A percentile compares a stretch with the other conserved stretches of the same genome.
Evolutionary conservation across 495 filamentous ascomycete genomes (phyloP).

Genomic region (Cercophora samala): DNA sequence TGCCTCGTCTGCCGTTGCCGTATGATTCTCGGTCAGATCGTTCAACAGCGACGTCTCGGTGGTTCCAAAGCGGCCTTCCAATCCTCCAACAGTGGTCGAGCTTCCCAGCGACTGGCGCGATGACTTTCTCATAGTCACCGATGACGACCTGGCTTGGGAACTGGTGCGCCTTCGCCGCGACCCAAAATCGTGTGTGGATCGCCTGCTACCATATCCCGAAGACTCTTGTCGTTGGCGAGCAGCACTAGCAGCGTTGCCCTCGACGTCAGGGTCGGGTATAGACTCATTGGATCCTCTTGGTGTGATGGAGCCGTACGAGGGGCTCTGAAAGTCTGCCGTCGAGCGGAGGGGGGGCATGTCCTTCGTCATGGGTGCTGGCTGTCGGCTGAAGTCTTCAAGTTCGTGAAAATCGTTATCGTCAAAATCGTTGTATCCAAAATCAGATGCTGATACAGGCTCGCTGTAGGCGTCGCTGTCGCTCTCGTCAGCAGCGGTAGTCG

Average conservation of each 20-base stretch:
- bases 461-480: conserved; percentile 16
- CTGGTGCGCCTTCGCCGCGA: conserved; percentile 18
- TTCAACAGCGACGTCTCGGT: conserved; percentile 40
- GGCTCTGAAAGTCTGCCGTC: conserved; percentile 54
- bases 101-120: conserved; percentile 40
- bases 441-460: conserved; percentile 15
- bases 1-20: conserved; percentile 17
- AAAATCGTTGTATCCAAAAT: neutral
- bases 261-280: conserved; percentile 17
- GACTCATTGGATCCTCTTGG: conserved; percentile 22
- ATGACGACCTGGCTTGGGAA: conserved; percentile 19
- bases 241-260: conserved; percentile 26
- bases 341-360: conserved; percentile 55
- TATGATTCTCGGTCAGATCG: conserved; percentile 30
- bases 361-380: conserved; percentile 49
- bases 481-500: conserved; percentile 12
- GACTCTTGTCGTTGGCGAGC: conserved; percentile 17
- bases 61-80: conserved; percentile 47
- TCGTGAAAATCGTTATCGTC: conserved; percentile 1
- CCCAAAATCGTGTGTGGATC: conserved; percentile 2
- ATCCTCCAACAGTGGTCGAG: conserved; percentile 40
- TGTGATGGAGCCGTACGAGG: conserved; percentile 57
- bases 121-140: conserved; percentile 9
- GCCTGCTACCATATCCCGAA: neutral
- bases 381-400: neutral